A percentile compares a stretch with the other conserved stretches of the same genome.
Evolutionary conservation across 2,329 filamentous ascomycete species (phyloP).

Genomic region (Trichoderma koningiopsis): DNA sequence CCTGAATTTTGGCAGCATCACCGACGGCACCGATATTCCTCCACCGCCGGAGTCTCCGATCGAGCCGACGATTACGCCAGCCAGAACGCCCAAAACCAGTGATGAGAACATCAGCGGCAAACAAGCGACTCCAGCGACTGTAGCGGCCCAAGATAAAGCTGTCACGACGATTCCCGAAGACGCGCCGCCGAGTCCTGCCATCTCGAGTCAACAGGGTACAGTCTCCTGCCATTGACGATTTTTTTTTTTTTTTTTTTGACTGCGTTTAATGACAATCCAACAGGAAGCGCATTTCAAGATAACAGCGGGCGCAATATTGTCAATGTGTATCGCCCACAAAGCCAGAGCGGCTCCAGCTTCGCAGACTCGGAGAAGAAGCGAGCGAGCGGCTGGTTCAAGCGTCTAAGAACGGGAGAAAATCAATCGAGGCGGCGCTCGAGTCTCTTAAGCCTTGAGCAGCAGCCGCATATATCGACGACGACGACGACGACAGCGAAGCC

Average conservation of each 20-base stretch:
- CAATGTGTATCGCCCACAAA: constrained; percentile 49
- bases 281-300: constrained; percentile 51
- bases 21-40: constrained; percentile 63
- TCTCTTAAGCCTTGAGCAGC: constrained; percentile 44
- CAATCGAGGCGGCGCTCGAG: constrained; percentile 41
- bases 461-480: constrained; percentile 30
- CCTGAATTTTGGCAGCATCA: constrained; percentile 61
- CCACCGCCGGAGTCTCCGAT: constrained; percentile 59
- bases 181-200: constrained; percentile 54
- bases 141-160: constrained; percentile 46
- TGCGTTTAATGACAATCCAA: constrained; percentile 56
- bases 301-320: constrained; percentile 41
- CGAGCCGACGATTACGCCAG: constrained; percentile 50
- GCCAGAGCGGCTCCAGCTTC: constrained; percentile 52
- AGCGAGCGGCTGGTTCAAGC: constrained; percentile 61
- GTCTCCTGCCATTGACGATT: constrained; percentile 61
- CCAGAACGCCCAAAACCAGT: constrained; percentile 38
- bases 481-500: constrained; percentile 38
- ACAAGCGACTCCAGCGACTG: constrained; percentile 29
- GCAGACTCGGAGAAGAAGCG: constrained; percentile 58
- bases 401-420: constrained; percentile 48
- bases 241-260: constrained; percentile 41
- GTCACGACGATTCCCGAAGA: constrained; percentile 56
- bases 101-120: constrained; percentile 25
- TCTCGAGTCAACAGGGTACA: constrained; percentile 56